Percentiles rank a stretch among this genome's conserved stretches.
Conservation (phyloP, 2,329 filamentous ascomycete species). For the Septoria linicola region DNA sequence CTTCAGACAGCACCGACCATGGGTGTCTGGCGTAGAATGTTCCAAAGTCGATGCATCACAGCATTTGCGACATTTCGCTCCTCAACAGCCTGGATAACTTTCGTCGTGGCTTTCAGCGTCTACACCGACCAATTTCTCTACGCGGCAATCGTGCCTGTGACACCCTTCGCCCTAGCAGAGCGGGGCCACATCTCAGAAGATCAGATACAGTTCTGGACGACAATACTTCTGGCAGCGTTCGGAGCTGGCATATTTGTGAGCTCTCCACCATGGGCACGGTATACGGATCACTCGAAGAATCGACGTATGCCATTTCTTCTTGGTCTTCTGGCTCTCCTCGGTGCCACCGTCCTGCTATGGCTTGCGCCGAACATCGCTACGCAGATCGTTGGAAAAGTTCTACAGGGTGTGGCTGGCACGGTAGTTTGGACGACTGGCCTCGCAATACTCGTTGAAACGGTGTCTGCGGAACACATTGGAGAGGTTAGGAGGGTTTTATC, state of each 20-base stretch:
- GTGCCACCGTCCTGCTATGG: conserved; percentile 63
- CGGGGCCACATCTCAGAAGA: conserved; percentile 12
- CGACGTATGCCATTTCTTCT: conserved; percentile 61
- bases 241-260: conserved; percentile 62
- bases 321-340: conserved; percentile 60
- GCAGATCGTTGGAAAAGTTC: conserved; percentile 61
- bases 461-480: conserved; percentile 59
- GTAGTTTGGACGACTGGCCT: conserved; percentile 71
- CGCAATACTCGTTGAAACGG: conserved; percentile 67
- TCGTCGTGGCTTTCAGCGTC: conserved; percentile 23
- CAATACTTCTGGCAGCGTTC: conserved; percentile 66
- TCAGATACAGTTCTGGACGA: conserved; percentile 64
- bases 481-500: conserved; percentile 18
- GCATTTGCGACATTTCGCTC: conserved; percentile 7
- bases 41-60: neutral
- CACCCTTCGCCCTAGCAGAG: conserved; percentile 21
- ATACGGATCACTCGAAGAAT: conserved; percentile 60
- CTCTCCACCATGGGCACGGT: conserved; percentile 48
- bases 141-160: conserved; percentile 25
- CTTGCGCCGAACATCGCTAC: conserved; percentile 60
- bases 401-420: conserved; percentile 66
- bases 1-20: too few relatives aligned
- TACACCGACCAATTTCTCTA: conserved; percentile 29
- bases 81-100: conserved; percentile 22
- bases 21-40: too few relatives aligned